A percentile compares a stretch with the other conserved stretches of the same genome.
Evolutionary conservation across 148 eudicot species (phyloP).

Genomic region (Rhododendron vialii): DNA sequence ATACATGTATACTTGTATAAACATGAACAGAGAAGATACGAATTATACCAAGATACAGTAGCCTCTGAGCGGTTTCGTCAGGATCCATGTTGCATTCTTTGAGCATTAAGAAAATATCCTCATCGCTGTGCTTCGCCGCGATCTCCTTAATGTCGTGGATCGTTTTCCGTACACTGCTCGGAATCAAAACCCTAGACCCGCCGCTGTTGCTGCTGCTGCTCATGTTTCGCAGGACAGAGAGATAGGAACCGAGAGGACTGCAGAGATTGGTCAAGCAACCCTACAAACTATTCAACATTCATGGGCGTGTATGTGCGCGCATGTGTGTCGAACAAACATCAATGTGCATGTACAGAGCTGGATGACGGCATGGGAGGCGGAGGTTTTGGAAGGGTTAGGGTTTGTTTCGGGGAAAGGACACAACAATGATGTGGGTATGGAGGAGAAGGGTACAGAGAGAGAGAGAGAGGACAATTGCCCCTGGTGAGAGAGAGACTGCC

Average conservation of each 20-base stretch:
- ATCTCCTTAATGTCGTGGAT: conserved; percentile 45
- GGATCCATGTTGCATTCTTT: conserved; percentile 50
- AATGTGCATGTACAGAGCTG: background rate
- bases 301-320: background rate
- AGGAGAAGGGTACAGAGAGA: background rate
- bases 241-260: background rate
- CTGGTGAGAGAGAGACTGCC: background rate
- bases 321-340: background rate
- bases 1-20: background rate
- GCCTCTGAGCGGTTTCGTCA: conserved; percentile 43
- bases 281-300: background rate
- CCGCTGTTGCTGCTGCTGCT: conserved; percentile 23
- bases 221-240: conserved; percentile 14
- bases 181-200: conserved; percentile 32
- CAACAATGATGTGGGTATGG: background rate
- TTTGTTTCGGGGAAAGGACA: background rate
- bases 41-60: conserved; percentile 31
- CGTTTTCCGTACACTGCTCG: conserved; percentile 20
- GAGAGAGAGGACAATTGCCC: background rate
- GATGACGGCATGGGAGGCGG: background rate
- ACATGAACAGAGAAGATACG: background rate
- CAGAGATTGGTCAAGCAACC: conserved; percentile 5
- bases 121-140: conserved; percentile 43
- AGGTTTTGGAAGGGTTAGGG: background rate
- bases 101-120: conserved; percentile 45